These are phyloP conservation scores for Xylaria longipes DNA, from an alignment of 495 filamentous ascomycete genomes.

Conservation along the genomic window DNA sequence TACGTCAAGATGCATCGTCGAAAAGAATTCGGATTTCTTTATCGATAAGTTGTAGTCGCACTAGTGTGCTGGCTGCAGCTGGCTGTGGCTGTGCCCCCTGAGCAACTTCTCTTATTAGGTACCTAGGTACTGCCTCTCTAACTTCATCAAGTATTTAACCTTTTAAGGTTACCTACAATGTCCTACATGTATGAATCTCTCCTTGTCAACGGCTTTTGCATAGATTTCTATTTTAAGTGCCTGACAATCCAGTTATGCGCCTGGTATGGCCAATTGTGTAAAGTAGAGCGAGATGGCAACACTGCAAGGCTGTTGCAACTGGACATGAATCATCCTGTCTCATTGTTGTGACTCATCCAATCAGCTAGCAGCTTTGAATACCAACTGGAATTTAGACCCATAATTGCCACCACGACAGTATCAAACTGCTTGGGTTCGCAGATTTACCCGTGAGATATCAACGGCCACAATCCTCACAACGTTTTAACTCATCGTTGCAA, in stretches of 20 bases:
- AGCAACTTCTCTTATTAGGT: too few species aligned
- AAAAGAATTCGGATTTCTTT: background rate
- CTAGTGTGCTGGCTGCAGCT: background rate
- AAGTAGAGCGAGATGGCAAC: background rate
- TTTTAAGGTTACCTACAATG: too few species aligned
- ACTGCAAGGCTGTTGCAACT: slow-evolving; percentile 19
- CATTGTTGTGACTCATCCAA: slow-evolving; percentile 29
- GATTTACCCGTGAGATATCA: slow-evolving; percentile 7
- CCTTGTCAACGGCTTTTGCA: background rate
- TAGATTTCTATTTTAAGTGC: background rate
- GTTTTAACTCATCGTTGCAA: background rate
- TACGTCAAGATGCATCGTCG: too few species aligned
- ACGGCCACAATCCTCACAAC: slow-evolving; percentile 15
- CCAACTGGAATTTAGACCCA: slow-evolving; percentile 44
- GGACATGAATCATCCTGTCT: slow-evolving; percentile 28
- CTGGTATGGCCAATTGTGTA: background rate
- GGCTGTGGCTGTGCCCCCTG: background rate
- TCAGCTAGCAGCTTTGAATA: slow-evolving; percentile 6
- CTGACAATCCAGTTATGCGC: background rate
- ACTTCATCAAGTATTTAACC: too few species aligned
- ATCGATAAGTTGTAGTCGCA: too few species aligned
- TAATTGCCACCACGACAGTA: slow-evolving; percentile 6
- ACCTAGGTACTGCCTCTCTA: too few species aligned
- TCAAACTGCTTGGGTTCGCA: background rate
- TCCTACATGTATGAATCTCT: background rate